Conservation (phyloP, 1,139 yeast species). For the Nadsonia starkeyi-henricii region DNA sequence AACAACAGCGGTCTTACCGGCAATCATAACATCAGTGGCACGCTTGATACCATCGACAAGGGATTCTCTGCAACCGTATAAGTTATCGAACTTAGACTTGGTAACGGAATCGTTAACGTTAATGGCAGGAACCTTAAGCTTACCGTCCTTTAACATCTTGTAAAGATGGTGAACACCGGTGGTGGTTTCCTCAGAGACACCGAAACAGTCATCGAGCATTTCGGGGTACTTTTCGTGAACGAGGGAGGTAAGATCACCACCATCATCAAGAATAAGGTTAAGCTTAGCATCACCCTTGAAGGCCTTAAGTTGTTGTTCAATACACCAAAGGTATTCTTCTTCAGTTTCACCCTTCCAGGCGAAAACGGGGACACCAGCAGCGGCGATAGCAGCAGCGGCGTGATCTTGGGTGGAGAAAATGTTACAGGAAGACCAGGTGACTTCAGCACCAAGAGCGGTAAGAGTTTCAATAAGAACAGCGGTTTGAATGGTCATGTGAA, state of each 20-base stretch:
- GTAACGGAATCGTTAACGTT: slow-evolving; percentile 99
- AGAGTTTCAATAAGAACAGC: slow-evolving; percentile 98
- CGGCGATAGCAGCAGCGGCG: slow-evolving; percentile 99
- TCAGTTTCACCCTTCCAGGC: slow-evolving; percentile 99
- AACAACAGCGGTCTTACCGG: slow-evolving; percentile 98
- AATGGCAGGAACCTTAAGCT: slow-evolving; percentile 97
- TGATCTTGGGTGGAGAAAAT: slow-evolving; percentile 99
- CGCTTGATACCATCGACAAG: slow-evolving; percentile 98
- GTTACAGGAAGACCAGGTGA: slow-evolving; percentile 99
- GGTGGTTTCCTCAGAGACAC: slow-evolving; percentile 98
- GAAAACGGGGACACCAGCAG: slow-evolving; percentile 97
- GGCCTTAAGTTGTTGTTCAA: slow-evolving; percentile 97
- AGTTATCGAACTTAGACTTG: slow-evolving; percentile 98
- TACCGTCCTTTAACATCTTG: slow-evolving; percentile 85
- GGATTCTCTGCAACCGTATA: slow-evolving; percentile 99
- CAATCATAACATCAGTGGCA: slow-evolving; percentile 99
- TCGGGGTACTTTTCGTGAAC: slow-evolving; percentile 99
- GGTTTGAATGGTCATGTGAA: slow-evolving; percentile 99
- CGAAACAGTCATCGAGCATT: slow-evolving; percentile 88
- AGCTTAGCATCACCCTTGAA: slow-evolving; percentile 94
- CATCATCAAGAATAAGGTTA: slow-evolving; percentile 97
- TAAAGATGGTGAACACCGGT: slow-evolving; percentile 99
- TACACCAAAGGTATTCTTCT: slow-evolving; percentile 99
- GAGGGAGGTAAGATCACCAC: slow-evolving; percentile 96
- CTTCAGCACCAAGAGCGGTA: slow-evolving; percentile 98